These are phyloP conservation scores for Ajuga reptans DNA, from an alignment of 305 asterid genomes.

Conservation along the genomic window DNA sequence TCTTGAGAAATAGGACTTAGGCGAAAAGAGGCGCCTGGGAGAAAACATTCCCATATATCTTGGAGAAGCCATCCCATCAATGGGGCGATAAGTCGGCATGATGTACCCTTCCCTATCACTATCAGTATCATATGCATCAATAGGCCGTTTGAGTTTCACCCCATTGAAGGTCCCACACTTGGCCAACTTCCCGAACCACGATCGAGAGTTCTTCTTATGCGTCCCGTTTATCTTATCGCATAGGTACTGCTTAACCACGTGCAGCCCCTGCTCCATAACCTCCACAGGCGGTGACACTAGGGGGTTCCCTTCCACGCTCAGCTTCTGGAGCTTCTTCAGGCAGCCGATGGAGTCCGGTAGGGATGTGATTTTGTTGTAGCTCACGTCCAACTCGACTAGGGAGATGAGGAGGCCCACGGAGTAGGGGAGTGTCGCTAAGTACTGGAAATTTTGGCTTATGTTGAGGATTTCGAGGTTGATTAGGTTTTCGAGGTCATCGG, in stretches of 20 bases:
- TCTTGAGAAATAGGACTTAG: constrained; percentile 43
- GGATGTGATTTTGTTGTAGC: constrained; percentile 59
- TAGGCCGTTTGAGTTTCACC: constrained; percentile 20
- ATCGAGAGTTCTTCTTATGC: constrained; percentile 36
- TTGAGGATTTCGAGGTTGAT: constrained; percentile 64
- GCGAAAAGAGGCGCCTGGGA: constrained; percentile 62
- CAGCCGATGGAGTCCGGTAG: constrained; percentile 77
- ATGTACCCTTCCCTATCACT: constrained; percentile 29
- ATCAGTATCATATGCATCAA: constrained; percentile 8
- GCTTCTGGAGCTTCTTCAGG: constrained; percentile 65
- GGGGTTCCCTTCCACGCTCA: constrained; percentile 63
- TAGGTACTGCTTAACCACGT: constrained; percentile 45
- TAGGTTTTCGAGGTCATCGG: constrained; percentile 75
- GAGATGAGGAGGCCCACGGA: constrained; percentile 78
- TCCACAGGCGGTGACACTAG: constrained; percentile 61
- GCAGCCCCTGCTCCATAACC: constrained; percentile 57
- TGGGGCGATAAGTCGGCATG: constrained; percentile 32
- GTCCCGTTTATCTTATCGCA: constrained; percentile 59
- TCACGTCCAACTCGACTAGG: constrained; percentile 63
- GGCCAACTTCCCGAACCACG: constrained; percentile 72
- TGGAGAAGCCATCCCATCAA: constrained; percentile 57
- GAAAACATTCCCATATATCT: constrained; percentile 63
- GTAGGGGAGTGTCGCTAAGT: constrained; percentile 54
- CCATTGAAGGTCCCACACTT: constrained; percentile 66
- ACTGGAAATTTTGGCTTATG: constrained; percentile 72